These are phyloP conservation scores for Salisapilia sapeloensis DNA, from an alignment of 352 stramenopile genomes.

Conservation along the genomic window DNA sequence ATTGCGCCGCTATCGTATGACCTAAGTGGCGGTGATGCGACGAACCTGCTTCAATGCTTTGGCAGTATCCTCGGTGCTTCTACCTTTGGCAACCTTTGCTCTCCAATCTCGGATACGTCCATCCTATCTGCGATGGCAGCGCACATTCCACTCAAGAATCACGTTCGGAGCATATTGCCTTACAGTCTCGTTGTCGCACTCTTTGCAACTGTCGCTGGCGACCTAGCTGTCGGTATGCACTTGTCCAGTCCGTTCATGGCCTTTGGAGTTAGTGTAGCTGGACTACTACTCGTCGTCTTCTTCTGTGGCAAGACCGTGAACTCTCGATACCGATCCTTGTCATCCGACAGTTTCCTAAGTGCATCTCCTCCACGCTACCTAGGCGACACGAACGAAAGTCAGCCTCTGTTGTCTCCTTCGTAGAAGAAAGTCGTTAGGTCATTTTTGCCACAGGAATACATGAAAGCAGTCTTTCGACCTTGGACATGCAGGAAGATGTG, in stretches of 20 bases:
- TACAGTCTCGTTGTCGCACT: constrained; percentile 60
- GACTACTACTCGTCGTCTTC: constrained; percentile 58
- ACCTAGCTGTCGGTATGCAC: constrained; percentile 51
- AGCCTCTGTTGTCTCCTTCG: constrained; percentile 38
- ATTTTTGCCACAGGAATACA: too few relatives aligned
- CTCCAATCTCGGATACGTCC: constrained; percentile 87
- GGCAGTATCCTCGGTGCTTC: constrained; percentile 75
- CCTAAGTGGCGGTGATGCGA: constrained; percentile 56
- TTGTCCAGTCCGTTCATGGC: constrained; percentile 64
- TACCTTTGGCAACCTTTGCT: constrained; percentile 81
- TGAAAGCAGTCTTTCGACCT: too few relatives aligned
- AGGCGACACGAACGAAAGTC: constrained; percentile 16
- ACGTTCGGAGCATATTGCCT: constrained; percentile 71
- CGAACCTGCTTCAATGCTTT: constrained; percentile 79
- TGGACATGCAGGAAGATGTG: too few relatives aligned
- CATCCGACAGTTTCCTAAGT: constrained; percentile 55
- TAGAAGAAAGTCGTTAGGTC: too few relatives aligned
- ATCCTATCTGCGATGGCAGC: constrained; percentile 76
- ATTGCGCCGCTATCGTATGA: constrained; percentile 72
- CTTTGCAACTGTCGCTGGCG: constrained; percentile 48
- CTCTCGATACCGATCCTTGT: constrained; percentile 55
- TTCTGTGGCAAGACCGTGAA: constrained; percentile 69
- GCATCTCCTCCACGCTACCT: constrained; percentile 37
- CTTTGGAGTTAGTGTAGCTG: constrained; percentile 54
- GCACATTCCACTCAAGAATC: constrained; percentile 60